phyloP scores from a whole-genome alignment of 345 rosid species.

The Syzygium aromaticum region DNA sequence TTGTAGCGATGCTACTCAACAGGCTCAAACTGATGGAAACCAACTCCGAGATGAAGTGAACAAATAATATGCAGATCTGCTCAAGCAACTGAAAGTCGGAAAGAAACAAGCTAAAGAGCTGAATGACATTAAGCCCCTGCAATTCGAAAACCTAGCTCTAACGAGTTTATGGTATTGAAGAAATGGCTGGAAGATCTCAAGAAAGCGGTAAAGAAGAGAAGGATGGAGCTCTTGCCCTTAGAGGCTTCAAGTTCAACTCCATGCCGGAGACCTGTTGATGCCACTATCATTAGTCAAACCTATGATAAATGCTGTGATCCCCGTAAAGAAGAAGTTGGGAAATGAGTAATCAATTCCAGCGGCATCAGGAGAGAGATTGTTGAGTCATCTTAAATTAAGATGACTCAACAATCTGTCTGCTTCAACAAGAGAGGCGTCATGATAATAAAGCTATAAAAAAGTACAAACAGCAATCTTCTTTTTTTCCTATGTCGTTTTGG shows the following conservation, averaged over 20 bases:
- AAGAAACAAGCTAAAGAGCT: slow-evolving; percentile 14
- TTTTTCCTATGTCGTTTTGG: not conserved
- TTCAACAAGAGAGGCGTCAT: too few species aligned
- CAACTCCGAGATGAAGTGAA: not conserved
- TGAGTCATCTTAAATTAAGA: too few species aligned
- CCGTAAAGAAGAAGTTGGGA: too few species aligned
- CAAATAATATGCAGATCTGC: slow-evolving; percentile 5
- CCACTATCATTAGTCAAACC: too few species aligned
- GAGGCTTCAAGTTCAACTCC: not conserved
- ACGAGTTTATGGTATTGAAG: not conserved
- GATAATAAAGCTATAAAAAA: too few species aligned
- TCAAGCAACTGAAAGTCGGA: slow-evolving; percentile 13
- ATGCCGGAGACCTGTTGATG: not conserved
- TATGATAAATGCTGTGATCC: too few species aligned
- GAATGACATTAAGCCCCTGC: not conserved
- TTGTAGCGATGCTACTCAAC: not conserved
- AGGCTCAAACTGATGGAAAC: not conserved
- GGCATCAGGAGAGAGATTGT: too few species aligned
- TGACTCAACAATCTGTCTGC: too few species aligned
- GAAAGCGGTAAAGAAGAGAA: not conserved
- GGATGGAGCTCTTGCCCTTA: not conserved
- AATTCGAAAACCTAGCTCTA: not conserved
- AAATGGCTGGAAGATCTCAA: not conserved
- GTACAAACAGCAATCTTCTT: too few species aligned
- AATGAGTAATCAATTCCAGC: too few species aligned